phyloP scores from a whole-genome alignment of 805 yeast species.

The Metschnikowia chrysomelidarum region DNA sequence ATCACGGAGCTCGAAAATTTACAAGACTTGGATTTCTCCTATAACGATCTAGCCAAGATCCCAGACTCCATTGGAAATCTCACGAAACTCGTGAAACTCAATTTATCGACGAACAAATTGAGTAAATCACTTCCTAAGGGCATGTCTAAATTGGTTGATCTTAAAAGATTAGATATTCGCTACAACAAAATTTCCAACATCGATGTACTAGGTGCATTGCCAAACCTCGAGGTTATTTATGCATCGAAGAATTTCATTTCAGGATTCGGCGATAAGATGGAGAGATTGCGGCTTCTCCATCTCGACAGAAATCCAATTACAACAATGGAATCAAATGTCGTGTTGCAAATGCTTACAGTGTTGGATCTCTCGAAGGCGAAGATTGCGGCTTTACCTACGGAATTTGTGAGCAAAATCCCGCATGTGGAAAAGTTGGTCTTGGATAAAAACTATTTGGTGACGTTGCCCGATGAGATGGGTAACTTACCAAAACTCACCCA shows the following conservation, averaged over 20 bases:
- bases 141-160: conserved; percentile 49
- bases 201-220: conserved; percentile 54
- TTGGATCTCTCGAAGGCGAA: conserved; percentile 82
- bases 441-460: conserved; percentile 78
- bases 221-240: conserved; percentile 66
- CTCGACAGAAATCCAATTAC: conserved; percentile 86
- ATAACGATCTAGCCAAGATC: conserved; percentile 62
- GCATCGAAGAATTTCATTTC: conserved; percentile 77
- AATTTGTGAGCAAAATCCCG: conserved; percentile 58
- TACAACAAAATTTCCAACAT: conserved; percentile 60
- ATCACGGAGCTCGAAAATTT: conserved; percentile 59
- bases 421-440: conserved; percentile 69
- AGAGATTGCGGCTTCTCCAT: conserved; percentile 63
- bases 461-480: conserved; percentile 69
- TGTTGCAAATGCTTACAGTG: conserved; percentile 60
- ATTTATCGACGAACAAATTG: conserved; percentile 71
- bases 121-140: conserved; percentile 49
- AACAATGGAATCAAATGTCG: conserved; percentile 50
- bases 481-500: conserved; percentile 56
- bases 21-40: conserved; percentile 72
- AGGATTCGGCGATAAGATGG: conserved; percentile 60
- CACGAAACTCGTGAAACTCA: conserved; percentile 61
- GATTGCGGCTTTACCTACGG: conserved; percentile 66
- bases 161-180: conserved; percentile 74
- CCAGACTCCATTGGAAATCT: conserved; percentile 64